Evolutionary conservation across 1,284 basidiomycete genomes (phyloP), one percentile per base, ranked within the genome.

Genomic region (Tilletia setariae): DNA sequence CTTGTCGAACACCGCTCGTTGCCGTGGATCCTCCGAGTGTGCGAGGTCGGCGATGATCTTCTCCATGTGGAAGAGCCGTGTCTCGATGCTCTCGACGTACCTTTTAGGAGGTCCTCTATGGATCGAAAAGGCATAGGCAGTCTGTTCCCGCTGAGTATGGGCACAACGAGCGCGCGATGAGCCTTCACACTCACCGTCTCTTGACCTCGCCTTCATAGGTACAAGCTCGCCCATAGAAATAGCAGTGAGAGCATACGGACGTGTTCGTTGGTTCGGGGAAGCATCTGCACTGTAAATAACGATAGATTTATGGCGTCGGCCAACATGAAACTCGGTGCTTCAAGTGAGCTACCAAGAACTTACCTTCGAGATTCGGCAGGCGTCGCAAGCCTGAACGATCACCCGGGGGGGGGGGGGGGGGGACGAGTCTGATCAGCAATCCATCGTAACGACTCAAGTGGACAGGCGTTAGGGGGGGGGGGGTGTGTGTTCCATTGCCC

Each of bases 51-150:
- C 91, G 23, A 93, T 84, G 53, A 93, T 85, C 0, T 91, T 91
- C 80, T 93, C 92, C 49, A 91, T 91, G 78, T 93, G 91, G 76
- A 93, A 91, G 13, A 93, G 85, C 13, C 91, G 88, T 11, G 90
- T 90, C 82, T 93, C 91, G 76, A 93, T 92, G 30, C 91, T 91
- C 80, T 93, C 91, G 79, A 93, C 93, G 84, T 93, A 93, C 1
- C 92, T 91, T 79, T 91, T 92, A 15, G 91, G 91, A 9, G 91
- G 91, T 1, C 90, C 90, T 72, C 90, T 72, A 63, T n/a, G n/a
- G n/a, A n/a, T 16, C 56, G 43, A 30, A 28, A 43, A 30, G 13
- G 13, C 21, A 32, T n/a, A 25, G 32, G 32, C 28, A 42, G 19
- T 4, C 64, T 67, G n/a, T 19, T 13, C 42, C 23, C 44, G 44